Conservation (phyloP, 768 basidiomycete genomes). For the Peribolospora baueri region DNA sequence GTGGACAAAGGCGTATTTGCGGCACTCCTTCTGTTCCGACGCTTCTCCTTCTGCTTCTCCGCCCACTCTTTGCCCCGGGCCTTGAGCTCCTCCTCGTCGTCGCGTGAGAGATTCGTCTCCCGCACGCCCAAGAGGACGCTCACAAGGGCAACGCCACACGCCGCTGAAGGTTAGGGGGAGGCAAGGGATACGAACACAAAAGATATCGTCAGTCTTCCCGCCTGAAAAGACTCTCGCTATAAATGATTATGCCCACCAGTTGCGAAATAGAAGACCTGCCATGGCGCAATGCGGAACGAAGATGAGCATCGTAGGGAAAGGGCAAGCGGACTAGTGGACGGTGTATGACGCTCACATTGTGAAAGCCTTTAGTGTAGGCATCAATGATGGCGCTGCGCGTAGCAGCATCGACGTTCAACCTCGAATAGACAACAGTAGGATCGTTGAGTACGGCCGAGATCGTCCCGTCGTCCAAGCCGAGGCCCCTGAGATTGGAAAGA, state of each 20-base stretch:
- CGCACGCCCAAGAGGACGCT: slow-evolving; percentile 2
- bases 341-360: slow-evolving; percentile 34
- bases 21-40: too few species aligned
- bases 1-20: too few species aligned
- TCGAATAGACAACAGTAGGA: slow-evolving; percentile 20
- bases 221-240: too few species aligned
- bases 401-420: not conserved
- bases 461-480: not conserved
- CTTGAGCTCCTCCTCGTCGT: not conserved
- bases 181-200: not conserved
- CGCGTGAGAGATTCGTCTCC: not conserved
- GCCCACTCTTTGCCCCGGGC: slow-evolving; percentile 6
- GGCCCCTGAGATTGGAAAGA: slow-evolving; percentile 1
- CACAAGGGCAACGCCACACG: not conserved
- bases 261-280: too few species aligned
- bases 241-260: too few species aligned
- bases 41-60: slow-evolving; percentile 1
- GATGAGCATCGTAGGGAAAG: slow-evolving; percentile 15
- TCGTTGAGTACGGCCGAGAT: slow-evolving; percentile 22
- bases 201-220: not conserved
- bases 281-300: not conserved
- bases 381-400: slow-evolving; percentile 23
- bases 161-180: not conserved
- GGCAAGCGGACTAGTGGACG: slow-evolving; percentile 32
- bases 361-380: slow-evolving; percentile 36